Evolutionary conservation across 2,329 filamentous ascomycete species (phyloP), one percentile per base, ranked within the genome.

Genomic region (Penicillium sp.): DNA sequence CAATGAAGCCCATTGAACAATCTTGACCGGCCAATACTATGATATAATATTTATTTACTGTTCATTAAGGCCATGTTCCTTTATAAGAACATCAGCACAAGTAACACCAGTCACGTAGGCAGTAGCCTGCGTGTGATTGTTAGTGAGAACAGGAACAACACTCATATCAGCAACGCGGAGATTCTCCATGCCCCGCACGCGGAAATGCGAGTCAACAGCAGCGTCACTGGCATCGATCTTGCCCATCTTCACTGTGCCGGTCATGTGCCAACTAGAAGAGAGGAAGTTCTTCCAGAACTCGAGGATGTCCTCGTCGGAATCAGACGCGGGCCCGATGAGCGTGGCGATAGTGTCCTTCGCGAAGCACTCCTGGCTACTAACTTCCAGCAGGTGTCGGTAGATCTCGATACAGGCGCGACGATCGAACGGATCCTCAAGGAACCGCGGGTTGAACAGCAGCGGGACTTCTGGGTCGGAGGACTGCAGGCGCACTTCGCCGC

Each of bases 191-290:
- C 74, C 75, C 29, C 70, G 63, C 3, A 77, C 67, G 10, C 67
- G 66, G 62, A 76, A 78, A 6, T 66, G 50, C 1, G 60, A 71
- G 63, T 84, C 80, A 7, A 85, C 80, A 29, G 73, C 79, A 1
- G 78, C 76, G 34, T 76, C 72, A 0, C 55, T 52, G 8, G 79
- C 77, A 1, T 65, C 73, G 0, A 53, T 38, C 57, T 70, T 76
- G 0, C 83, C 83, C 83, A 86, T 86, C 65, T 79, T 80, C 7
- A 75, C 76, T 0, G 83, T 86, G 0, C 81, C 80, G 1, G 75
- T 81, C 78, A 79, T 84, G 65, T 81, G 82, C 79, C 77, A 85
- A 53, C 72, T 80, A 3, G 76, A 80, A 31, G 67, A 72, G 18
- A 75, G 69, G 25, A 68, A 77, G 29, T 77, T 66, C 50, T 68